A percentile compares a stretch with the other conserved stretches of the same genome.
Evolutionary conservation across 2,329 filamentous ascomycete genomes (phyloP).

Genomic region (Mycogone perniciosa): DNA sequence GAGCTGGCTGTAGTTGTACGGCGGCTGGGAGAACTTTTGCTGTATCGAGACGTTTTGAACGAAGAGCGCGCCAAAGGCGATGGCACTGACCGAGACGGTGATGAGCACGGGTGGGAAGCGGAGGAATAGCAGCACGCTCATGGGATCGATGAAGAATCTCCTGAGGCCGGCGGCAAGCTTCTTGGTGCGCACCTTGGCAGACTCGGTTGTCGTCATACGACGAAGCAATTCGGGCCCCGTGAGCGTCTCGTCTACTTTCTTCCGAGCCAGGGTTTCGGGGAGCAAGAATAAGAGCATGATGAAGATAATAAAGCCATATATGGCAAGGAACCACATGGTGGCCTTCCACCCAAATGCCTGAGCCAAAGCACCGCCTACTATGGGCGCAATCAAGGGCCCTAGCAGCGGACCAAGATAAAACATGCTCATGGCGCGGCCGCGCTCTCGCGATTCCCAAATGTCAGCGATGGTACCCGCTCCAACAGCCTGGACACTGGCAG

Average conservation of each 20-base stretch:
- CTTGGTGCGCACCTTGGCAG: constrained; percentile 51
- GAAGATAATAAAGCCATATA: constrained; percentile 57
- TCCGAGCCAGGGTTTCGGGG: constrained; percentile 56
- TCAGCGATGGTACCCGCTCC: constrained; percentile 80
- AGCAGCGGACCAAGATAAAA: constrained; percentile 76
- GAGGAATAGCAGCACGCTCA: constrained; percentile 64
- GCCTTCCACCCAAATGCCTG: constrained; percentile 66
- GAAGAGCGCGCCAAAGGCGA: constrained; percentile 71
- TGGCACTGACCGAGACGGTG: constrained; percentile 66
- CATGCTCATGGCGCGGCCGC: constrained; percentile 72
- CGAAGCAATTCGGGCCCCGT: constrained; percentile 16
- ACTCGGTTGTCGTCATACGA: constrained; percentile 56
- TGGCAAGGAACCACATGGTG: constrained; percentile 70
- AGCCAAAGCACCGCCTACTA: constrained; percentile 68
- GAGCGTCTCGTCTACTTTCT: constrained; percentile 17
- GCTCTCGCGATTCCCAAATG: constrained; percentile 66
- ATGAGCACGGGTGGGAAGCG: constrained; percentile 68
- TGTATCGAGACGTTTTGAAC: constrained; percentile 73
- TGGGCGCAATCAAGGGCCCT: constrained; percentile 68
- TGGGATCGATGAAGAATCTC: constrained; percentile 62
- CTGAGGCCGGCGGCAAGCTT: constrained; percentile 48
- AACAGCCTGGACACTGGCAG: constrained; percentile 75
- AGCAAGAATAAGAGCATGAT: constrained; percentile 53
- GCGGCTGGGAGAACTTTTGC: constrained; percentile 56
- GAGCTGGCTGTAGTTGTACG: constrained; percentile 63